Base-by-base conservation (phyloP, 2,329 filamentous ascomycete genomes). In the Calycina herbarum region DNA sequence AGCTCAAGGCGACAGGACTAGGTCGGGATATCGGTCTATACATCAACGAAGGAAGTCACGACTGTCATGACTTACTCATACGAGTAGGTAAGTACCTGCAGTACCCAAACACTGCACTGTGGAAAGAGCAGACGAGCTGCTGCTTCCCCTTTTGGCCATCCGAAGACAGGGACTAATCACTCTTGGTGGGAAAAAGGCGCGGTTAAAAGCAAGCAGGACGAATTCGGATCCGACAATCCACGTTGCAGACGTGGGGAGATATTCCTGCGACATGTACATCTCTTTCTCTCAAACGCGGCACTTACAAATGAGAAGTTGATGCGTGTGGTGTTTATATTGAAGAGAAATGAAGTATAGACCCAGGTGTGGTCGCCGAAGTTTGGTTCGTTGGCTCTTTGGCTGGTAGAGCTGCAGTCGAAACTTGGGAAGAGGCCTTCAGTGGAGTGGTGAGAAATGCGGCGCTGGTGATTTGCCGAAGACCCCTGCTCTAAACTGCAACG, bases 71-170 rank as follows among this genome's bases (percentile, higher is more conserved):
- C 40, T 59, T 24, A 57, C 15, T 42, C 35, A 63, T 17, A 31
- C 40, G 8, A 38, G 27, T 13, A n/a, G 7, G 42, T 27, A 42
- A 10, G 13, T 31, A 61, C 13, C 11, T 11, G 3, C 17, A 15
- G 3, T n/a, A 7, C 3, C 24, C 5, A 17, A 11, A 48, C 11
- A 27, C 24, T 51, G 13, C 31, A 57, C 5, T 20, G 27, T 40
- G 56, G n/a, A 62, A 20, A 62, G 62, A 60, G 57, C 57, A 64
- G 24, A 42, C 59, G 42, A 57, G 42, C 27, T 64, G 40, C 57
- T 31, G 1, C 42, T 59, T 35, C 62, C 45, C 8, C 29, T 64
- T 56, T 64, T 24, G 57, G 62, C 27, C 57, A 64, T 56, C 42
- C 57, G 57, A 64, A 45, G 42, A 57, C n/a, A 7, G 10, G n/a